Conservation (phyloP, 768 basidiomycete genomes). For the Pholiota conissans region DNA sequence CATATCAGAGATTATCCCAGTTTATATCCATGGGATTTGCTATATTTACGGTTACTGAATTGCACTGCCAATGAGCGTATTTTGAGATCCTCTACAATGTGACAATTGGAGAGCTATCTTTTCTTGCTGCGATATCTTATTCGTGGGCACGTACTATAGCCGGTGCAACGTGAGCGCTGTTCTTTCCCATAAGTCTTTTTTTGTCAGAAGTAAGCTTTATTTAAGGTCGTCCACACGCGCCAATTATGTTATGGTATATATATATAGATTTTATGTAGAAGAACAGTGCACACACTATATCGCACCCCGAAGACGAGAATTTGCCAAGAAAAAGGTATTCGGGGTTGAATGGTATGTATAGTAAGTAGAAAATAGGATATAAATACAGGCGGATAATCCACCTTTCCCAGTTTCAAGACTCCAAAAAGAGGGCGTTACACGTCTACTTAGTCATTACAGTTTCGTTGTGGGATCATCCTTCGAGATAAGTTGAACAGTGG, state of each 20-base stretch:
- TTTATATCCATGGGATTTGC: not conserved
- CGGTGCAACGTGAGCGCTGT: not conserved
- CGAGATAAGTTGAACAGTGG: too few relatives aligned
- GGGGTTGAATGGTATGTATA: not conserved
- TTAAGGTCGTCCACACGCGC: not conserved
- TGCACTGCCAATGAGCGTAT: not conserved
- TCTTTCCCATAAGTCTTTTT: not conserved
- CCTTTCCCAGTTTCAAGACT: not conserved
- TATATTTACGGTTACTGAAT: not conserved
- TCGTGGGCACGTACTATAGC: not conserved
- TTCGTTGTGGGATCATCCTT: not conserved
- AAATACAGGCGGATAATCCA: not conserved
- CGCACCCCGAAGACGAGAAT: not conserved
- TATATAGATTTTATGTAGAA: not conserved
- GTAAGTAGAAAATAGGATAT: not conserved
- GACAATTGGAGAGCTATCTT: not conserved
- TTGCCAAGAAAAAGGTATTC: constrained; percentile 1
- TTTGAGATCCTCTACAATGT: not conserved
- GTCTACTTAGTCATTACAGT: too few relatives aligned
- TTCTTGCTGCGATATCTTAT: not conserved
- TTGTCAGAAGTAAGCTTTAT: not conserved
- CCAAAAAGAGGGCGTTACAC: not conserved
- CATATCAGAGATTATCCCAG: not conserved
- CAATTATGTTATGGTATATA: not conserved
- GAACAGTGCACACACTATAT: not conserved